Conservation (phyloP, 2,329 filamentous ascomycete genomes). For the Colletotrichum sp. region DNA sequence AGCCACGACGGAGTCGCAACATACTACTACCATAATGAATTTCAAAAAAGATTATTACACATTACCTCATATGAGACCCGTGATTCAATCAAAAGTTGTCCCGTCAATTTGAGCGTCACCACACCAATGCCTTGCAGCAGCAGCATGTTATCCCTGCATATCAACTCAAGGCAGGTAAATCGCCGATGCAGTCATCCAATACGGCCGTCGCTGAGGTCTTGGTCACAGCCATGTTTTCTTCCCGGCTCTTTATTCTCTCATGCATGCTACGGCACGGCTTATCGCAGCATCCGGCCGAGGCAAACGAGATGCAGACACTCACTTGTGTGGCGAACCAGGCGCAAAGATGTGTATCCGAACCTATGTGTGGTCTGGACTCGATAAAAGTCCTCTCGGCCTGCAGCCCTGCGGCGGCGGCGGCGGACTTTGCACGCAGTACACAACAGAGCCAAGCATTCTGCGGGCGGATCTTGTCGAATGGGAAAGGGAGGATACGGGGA, state of each 20-base stretch:
- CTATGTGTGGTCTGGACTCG: not conserved
- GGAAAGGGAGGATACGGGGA: not conserved
- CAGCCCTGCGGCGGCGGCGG: slow-evolving; percentile 17
- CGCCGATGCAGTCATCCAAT: slow-evolving; percentile 6
- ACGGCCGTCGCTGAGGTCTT: not conserved
- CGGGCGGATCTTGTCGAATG: not conserved
- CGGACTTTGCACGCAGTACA: too few relatives aligned
- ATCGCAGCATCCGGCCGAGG: not conserved
- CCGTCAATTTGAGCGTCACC: not conserved
- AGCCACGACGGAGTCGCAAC: not conserved
- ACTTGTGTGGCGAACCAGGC: not conserved
- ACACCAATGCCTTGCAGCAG: not conserved
- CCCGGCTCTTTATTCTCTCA: not conserved
- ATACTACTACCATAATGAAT: not conserved
- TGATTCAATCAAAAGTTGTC: not conserved
- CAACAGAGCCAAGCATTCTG: not conserved
- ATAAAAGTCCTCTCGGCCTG: not conserved
- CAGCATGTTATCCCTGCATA: not conserved
- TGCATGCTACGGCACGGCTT: not conserved
- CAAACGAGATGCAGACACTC: not conserved
- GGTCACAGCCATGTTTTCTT: not conserved
- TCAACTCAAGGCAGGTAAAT: not conserved
- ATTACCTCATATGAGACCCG: not conserved
- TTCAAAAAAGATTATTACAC: not conserved
- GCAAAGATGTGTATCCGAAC: not conserved